Base-by-base conservation (phyloP, 164 flowering plant genomes). In the Vitis amurensis region DNA sequence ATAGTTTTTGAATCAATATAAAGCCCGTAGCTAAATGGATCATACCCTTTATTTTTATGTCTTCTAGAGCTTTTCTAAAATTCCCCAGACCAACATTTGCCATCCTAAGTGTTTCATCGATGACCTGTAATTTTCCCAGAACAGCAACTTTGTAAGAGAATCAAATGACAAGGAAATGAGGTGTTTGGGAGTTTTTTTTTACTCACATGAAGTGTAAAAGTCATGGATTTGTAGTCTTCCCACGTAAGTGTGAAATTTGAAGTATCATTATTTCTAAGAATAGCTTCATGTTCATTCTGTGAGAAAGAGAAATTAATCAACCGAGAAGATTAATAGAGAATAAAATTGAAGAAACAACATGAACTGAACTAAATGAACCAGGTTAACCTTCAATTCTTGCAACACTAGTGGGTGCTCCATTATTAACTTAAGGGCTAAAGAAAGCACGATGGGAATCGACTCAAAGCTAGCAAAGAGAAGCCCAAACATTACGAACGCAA, bases 191-290 rank as follows among this genome's bases (percentile, higher is more conserved):
- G 16, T 5, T 37, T 50, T 9, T 9, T 61, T 6, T 14, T 31
- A 62, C 71, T 48, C 0, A 82, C 86, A 27, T 80, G 67, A 50
- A 68, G 69, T 0, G 83, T 84, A 57, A 77, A 84, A 61, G 77
- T 75, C 87, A 84, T 82, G 0, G 85, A 82, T 72, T 82, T 84
- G 47, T 79, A 80, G 55, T 82, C 85, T 1, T 67, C 66, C 87
- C 85, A 82, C 13, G 83, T 79, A 19, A 84, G 37, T 51, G 58
- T 17, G 15, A 82, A 55, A 14, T 77, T 66, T 0, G 59, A 49
- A 58, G 71, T 59, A 29, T 71, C 79, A 44, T 76, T 75, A 4
- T 37, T 71, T 49, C 69, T 74, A n/a, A 79, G 37, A 29, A 81
- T 70, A 4, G 66, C 74, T 31, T 81, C 81, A 55, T 84, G 83